Base-by-base conservation (phyloP, 345 rosid genomes). In the Cochlearia excelsa region DNA sequence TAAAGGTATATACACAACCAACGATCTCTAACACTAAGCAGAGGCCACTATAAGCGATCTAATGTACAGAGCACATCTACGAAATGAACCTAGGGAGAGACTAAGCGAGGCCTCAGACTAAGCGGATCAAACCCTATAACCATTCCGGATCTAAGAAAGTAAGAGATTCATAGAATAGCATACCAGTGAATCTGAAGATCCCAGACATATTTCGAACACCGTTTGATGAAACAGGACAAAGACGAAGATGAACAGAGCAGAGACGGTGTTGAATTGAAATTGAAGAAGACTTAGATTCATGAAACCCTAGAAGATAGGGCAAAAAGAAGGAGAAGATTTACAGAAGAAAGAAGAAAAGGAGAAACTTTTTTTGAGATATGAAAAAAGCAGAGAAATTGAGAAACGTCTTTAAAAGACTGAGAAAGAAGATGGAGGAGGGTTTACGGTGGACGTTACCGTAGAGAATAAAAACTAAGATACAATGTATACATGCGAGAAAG, bases 251-350 rank as follows among this genome's bases (percentile, higher is more conserved):
- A 75, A 42, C 9, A 67, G 10, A 53, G 53, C 63, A 2, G 51
- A 35, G 47, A 72, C 51, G 30, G 45, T 60, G 41, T 39, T 10
- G 65, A 34, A 44, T 5, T 63, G 39, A 33, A 26, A 56, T 49
- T 4, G 54, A 69, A 60, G 35, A 33, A 33, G 70, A 64, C 71
- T 4, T 1, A 75, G 51, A 56, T 73, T 78, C 95, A 91, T 93
- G 78, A 80, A 81, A 67, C 97, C 97, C 95, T 16, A 16, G 23
- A 16, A 16, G 65, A 80, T 78, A 85, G 97, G 99, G 99, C 78
- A 82, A 87, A 90, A 37, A 37, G 40, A 48, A 46, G 23, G 58
- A 26, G 34, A 23, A 29, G 50, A 16, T 16, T 16, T 16, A 16
- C 23, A 16, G 23, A 16, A 16, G 23, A 16, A 16, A 16, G 23